phyloP scores from a whole-genome alignment of 805 yeast genomes.

The Kodamaea fukazawae region DNA sequence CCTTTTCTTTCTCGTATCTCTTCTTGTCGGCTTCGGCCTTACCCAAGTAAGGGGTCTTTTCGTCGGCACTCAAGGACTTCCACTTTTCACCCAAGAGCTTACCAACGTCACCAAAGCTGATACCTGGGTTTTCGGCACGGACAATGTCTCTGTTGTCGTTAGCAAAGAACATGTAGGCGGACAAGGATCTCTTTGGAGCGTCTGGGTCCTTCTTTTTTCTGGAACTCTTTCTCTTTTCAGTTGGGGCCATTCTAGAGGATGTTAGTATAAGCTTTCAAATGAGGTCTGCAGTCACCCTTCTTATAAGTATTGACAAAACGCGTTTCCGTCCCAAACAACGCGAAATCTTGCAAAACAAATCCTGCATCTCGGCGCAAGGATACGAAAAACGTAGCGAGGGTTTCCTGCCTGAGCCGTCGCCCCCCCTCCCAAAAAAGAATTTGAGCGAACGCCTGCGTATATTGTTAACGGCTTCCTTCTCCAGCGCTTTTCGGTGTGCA shows the following conservation, averaged over 20 bases:
- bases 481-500: background rate
- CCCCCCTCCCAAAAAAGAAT: background rate
- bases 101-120: slow-evolving; percentile 93
- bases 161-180: slow-evolving; percentile 99
- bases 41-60: slow-evolving; percentile 84
- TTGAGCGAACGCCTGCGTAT: slow-evolving; percentile 5
- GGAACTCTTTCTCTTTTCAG: slow-evolving; percentile 43
- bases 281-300: background rate
- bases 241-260: slow-evolving; percentile 12
- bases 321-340: background rate
- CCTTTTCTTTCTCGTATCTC: slow-evolving; percentile 96
- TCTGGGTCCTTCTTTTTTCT: slow-evolving; percentile 78
- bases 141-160: slow-evolving; percentile 95
- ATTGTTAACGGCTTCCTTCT: slow-evolving; percentile 2
- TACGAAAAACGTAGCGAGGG: background rate
- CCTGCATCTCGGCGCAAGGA: background rate
- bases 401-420: too few species aligned
- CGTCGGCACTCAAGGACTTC: slow-evolving; percentile 84
- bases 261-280: slow-evolving; percentile 10
- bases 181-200: slow-evolving; percentile 98
- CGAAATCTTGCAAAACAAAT: too few species aligned
- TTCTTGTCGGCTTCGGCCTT: slow-evolving; percentile 96
- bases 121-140: slow-evolving; percentile 95
- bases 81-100: slow-evolving; percentile 93
- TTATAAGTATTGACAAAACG: background rate